Evolutionary conservation across 2,329 filamentous ascomycete species (phyloP), one percentile per base, ranked within the genome.

Genomic region (Fusarium sp.): DNA sequence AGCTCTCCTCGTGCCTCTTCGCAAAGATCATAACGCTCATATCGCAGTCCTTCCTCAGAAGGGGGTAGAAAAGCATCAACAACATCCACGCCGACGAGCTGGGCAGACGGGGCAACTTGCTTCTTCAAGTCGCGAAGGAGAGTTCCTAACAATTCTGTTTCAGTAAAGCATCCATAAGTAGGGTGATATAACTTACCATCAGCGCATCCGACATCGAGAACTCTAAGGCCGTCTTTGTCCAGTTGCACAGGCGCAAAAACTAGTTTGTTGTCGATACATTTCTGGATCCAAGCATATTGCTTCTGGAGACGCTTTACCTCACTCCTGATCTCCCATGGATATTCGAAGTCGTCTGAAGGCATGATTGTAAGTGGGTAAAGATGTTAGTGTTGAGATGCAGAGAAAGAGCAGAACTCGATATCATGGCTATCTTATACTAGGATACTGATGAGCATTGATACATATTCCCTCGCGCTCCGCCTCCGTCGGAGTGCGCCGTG

Each of bases 241-340:
- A 51, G 14, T 7, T 34, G 30, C 9, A 69, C 13, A 0, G 52
- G 65, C 2, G 55, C 61, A 16, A 69, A 69, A 14, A 48, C 9
- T n/a, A 69, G 45, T 18, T 62, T 57, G 21, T 26, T 16, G 3
- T 54, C 25, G 3, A 69, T 57, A 13, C 65, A 69, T 54, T 31
- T 37, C 19, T 69, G 51, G 25, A 69, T 7, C 65, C 65, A 66
- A 8, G 21, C 44, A 39, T 69, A 53, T 19, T 69, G 44, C 13
- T 62, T 66, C n/a, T 44, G 60, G 2, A 69, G 61, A 5, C 66
- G 65, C 7, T 69, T 56, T 18, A 69, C 41, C 18, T 69, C 65
- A 3, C 30, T 34, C 12, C 3, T 34, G 21, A 48, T 21, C 18
- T 55, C 16, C 49, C 52, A 39, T 6, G 63, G 65, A 45, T 69